Evolutionary conservation across 1,284 basidiomycete species (phyloP).

Genomic region (Violaceomyces palustris): DNA sequence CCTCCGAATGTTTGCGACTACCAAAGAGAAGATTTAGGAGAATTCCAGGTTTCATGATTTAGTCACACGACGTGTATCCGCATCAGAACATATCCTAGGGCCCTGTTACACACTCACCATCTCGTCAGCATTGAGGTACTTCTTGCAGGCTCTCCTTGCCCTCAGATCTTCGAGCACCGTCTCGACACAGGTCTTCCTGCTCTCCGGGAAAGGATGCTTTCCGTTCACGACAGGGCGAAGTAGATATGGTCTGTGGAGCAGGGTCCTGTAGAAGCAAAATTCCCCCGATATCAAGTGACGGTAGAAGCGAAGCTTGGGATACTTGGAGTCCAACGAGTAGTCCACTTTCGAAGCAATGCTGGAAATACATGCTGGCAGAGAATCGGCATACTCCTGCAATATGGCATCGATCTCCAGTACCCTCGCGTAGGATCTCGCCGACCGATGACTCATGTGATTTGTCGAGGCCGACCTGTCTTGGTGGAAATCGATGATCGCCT

Average conservation of each 20-base stretch:
- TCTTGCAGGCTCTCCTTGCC: too few relatives aligned
- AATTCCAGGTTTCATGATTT: too few relatives aligned
- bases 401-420: constrained; percentile 30
- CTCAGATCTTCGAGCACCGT: constrained; percentile 29
- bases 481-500: constrained; percentile 27
- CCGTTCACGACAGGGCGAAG: constrained; percentile 17
- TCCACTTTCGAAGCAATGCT: constrained; percentile 19
- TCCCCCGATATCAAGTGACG: constrained; percentile 25
- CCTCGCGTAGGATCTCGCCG: constrained; percentile 20
- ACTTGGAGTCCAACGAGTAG: constrained; percentile 22
- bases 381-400: constrained; percentile 27
- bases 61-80: too few relatives aligned
- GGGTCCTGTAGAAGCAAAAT: constrained; percentile 28
- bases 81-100: too few relatives aligned
- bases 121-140: too few relatives aligned
- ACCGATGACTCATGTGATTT: too few relatives aligned
- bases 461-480: too few relatives aligned
- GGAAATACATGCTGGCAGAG: constrained; percentile 17
- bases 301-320: constrained; percentile 27
- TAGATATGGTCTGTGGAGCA: constrained; percentile 26
- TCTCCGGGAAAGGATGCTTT: constrained; percentile 26
- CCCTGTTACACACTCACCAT: too few relatives aligned
- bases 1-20: constrained; percentile 27
- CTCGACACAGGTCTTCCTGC: constrained; percentile 21
- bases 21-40: too few relatives aligned